phyloP scores from a whole-genome alignment of 2,329 filamentous ascomycete genomes.

The Penicillium sp. region DNA sequence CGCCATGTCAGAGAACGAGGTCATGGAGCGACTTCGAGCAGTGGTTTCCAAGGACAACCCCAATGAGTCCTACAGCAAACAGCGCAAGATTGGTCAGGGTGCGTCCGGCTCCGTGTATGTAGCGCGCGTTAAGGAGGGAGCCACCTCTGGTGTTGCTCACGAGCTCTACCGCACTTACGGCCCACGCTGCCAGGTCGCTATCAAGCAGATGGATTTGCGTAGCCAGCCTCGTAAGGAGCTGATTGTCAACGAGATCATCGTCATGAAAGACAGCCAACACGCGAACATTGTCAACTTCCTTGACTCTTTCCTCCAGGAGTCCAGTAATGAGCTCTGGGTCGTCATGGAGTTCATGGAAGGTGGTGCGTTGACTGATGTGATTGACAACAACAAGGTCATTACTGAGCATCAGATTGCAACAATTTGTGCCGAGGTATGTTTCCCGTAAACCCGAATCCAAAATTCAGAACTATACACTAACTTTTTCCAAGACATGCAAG shows the following conservation, averaged over 20 bases:
- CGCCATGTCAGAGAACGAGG: slow-evolving; percentile 94
- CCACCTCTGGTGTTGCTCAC: slow-evolving; percentile 76
- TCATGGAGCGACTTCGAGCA: slow-evolving; percentile 93
- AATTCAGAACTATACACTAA: slow-evolving; percentile 12
- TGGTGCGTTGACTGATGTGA: slow-evolving; percentile 94
- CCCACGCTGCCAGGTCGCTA: slow-evolving; percentile 84
- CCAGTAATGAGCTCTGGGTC: slow-evolving; percentile 95
- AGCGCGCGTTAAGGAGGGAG: slow-evolving; percentile 87
- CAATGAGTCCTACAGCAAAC: slow-evolving; percentile 94
- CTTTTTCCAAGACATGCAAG: slow-evolving; percentile 74
- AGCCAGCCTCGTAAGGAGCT: slow-evolving; percentile 97
- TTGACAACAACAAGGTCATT: slow-evolving; percentile 94
- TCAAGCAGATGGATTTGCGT: slow-evolving; percentile 99
- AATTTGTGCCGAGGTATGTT: slow-evolving; percentile 87
- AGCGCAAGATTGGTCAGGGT: slow-evolving; percentile 99
- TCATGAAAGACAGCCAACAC: slow-evolving; percentile 99
- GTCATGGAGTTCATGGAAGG: slow-evolving; percentile 99
- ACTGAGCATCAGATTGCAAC: slow-evolving; percentile 97
- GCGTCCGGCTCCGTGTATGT: slow-evolving; percentile 98
- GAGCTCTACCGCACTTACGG: slow-evolving; percentile 79
- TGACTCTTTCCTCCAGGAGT: slow-evolving; percentile 93
- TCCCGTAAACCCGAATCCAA: no score
- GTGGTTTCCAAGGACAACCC: slow-evolving; percentile 96
- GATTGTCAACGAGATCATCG: slow-evolving; percentile 99
- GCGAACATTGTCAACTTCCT: slow-evolving; percentile 99